phyloP scores from a whole-genome alignment of 31 red algal species.

The Asparagopsis taxiformis region DNA sequence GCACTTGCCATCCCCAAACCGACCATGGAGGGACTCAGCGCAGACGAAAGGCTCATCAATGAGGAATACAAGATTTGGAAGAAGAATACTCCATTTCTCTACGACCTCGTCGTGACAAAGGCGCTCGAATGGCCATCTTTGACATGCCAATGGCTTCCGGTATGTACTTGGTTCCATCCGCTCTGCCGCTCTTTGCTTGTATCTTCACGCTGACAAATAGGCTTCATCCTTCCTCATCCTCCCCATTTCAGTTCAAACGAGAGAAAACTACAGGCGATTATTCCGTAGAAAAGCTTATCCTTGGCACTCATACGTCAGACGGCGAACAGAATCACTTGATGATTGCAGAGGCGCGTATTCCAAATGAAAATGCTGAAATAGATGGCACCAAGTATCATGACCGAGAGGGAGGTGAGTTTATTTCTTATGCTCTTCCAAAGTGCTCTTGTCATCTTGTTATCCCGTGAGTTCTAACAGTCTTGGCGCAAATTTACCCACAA shows the following conservation, averaged over 20 bases:
- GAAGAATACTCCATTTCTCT: slow-evolving; percentile 99
- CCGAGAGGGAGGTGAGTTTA: slow-evolving; percentile 38
- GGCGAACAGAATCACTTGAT: slow-evolving; percentile 96
- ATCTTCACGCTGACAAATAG: not conserved
- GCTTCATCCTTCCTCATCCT: not conserved
- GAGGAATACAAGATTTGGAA: slow-evolving; percentile 99
- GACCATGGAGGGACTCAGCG: slow-evolving; percentile 12
- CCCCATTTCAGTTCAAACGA: slow-evolving; percentile 58
- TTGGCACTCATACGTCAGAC: slow-evolving; percentile 96
- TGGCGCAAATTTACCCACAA: not conserved
- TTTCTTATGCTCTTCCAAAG: not conserved
- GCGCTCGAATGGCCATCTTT: slow-evolving; percentile 98
- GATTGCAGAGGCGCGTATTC: slow-evolving; percentile 92
- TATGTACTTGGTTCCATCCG: not conserved
- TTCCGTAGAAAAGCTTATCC: slow-evolving; percentile 79
- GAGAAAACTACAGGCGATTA: slow-evolving; percentile 65
- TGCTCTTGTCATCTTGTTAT: not conserved
- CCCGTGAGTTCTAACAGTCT: not conserved
- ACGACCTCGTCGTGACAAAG: slow-evolving; percentile 96
- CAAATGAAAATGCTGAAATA: slow-evolving; percentile 63
- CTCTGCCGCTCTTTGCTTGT: not conserved
- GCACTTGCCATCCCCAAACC: too few relatives aligned
- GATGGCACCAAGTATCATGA: slow-evolving; percentile 36
- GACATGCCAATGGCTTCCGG: slow-evolving; percentile 96
- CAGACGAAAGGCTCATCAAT: slow-evolving; percentile 74